Conservation (phyloP, 2,329 filamentous ascomycete genomes). For the Triangularia setosa region DNA sequence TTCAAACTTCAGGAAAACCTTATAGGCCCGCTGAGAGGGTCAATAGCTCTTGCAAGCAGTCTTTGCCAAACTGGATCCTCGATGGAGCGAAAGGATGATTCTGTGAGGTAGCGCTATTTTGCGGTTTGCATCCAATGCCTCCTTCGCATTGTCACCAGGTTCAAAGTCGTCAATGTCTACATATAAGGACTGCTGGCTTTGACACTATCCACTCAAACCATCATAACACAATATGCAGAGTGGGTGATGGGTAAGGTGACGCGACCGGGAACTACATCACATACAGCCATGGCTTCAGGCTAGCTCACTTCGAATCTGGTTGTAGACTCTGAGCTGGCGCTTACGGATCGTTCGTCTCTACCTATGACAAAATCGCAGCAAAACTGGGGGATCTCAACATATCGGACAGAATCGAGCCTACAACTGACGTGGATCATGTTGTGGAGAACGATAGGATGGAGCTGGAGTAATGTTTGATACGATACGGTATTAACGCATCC, state of each 20-base stretch:
- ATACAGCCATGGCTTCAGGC: neutral
- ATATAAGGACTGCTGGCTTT: neutral
- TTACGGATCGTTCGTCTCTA: neutral
- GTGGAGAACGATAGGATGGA: neutral
- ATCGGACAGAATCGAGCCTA: neutral
- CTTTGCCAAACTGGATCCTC: neutral
- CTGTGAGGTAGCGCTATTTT: neutral
- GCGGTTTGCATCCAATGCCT: neutral
- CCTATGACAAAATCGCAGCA: neutral
- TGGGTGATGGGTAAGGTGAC: neutral
- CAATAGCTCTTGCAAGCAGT: neutral
- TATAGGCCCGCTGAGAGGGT: neutral
- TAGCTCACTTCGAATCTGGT: neutral
- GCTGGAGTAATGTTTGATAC: neutral
- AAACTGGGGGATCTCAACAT: neutral
- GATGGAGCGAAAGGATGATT: neutral
- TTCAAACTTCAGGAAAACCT: neutral
- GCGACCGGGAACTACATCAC: neutral
- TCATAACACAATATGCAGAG: neutral
- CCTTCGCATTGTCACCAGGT: neutral
- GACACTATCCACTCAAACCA: neutral
- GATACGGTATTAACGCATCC: too few relatives aligned
- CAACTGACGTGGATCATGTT: neutral
- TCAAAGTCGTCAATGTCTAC: neutral
- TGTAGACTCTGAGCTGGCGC: neutral